Base-by-base conservation (phyloP, 768 basidiomycete species). In the Serendipita vermifera region DNA sequence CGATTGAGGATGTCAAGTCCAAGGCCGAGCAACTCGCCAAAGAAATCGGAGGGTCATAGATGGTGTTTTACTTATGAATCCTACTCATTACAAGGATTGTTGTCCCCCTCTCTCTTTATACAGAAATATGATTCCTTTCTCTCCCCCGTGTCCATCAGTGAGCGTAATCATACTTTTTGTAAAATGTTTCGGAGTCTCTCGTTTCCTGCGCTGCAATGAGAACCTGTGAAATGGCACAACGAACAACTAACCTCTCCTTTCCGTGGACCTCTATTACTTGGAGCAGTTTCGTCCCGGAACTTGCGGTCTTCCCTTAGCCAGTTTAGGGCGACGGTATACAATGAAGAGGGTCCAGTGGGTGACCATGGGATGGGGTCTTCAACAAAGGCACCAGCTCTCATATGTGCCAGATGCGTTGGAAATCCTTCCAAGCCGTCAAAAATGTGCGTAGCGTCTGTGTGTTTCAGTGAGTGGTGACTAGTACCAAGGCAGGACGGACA, bases 1-100 rank as follows among this genome's bases (percentile, higher is more conserved):
- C 90, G 64, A 94, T 98, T 66, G 89, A 92, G 71, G 94, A 97
- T 63, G 94, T 87, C 69, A 92, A 94, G 78, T 72, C 78, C 62
- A 99, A 99, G 83, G 96, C 96, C 62, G 93, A 93, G 72, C 86
- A 93, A 71, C 82, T 94, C 63, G 87, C 91, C 58, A 94, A 94
- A 79, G 93, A 97, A 66, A 89, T 93, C 76, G 78, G 72, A 60
- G 69, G 78, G 5, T 46, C 57, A 53, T 60, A 60, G 56, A 55
- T 31, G 54, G 20, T 60, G 32, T 33, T 33, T 17, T 40, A 41
- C 20, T 24, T 35, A 17, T 54, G 17, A 14, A 15, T 24, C 15
- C 26, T 14, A 27, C 5, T 11, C 9, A 43, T 6, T 24, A 43
- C 29, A 33, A 54, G 15, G 15, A 17, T 33, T 33, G 15, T 54